These are phyloP conservation scores for Aspergillus sp. DNA, from an alignment of 2,329 filamentous ascomycete genomes.

Conservation along the genomic window DNA sequence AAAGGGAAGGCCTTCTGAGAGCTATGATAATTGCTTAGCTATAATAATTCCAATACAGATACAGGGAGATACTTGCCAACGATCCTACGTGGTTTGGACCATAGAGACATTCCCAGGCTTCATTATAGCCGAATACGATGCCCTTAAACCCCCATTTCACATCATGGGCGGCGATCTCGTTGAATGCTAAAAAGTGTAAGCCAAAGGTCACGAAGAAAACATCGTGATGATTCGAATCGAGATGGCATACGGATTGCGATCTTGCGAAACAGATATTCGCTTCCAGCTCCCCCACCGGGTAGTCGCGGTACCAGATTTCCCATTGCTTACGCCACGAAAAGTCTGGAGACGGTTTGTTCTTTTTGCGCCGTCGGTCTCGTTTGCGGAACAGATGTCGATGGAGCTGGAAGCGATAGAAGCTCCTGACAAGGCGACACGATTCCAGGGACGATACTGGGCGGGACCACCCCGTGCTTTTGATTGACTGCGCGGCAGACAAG, in stretches of 20 bases:
- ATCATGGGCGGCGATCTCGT: background rate
- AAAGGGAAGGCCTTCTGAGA: background rate
- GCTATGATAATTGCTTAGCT: background rate
- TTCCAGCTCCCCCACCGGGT: conserved; percentile 8
- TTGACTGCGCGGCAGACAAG: background rate
- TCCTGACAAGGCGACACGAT: conserved; percentile 5
- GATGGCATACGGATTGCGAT: conserved; percentile 1
- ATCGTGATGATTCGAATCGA: background rate
- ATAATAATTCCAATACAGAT: background rate
- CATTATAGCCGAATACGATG: background rate
- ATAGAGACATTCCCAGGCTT: background rate
- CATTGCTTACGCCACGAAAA: conserved; percentile 1
- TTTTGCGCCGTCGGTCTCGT: background rate
- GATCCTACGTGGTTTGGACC: no score
- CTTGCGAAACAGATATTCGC: conserved; percentile 7
- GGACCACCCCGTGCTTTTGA: background rate
- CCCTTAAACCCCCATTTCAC: background rate
- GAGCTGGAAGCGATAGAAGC: conserved; percentile 8
- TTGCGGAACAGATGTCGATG: conserved; percentile 5
- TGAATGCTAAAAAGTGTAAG: background rate
- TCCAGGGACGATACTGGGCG: background rate
- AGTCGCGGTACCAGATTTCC: conserved; percentile 1
- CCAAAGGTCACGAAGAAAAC: background rate
- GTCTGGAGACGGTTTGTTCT: background rate
- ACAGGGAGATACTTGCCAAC: no score